Evolutionary conservation across 2,329 filamentous ascomycete genomes (phyloP).

Genomic region (Arthrobotrys iridis): DNA sequence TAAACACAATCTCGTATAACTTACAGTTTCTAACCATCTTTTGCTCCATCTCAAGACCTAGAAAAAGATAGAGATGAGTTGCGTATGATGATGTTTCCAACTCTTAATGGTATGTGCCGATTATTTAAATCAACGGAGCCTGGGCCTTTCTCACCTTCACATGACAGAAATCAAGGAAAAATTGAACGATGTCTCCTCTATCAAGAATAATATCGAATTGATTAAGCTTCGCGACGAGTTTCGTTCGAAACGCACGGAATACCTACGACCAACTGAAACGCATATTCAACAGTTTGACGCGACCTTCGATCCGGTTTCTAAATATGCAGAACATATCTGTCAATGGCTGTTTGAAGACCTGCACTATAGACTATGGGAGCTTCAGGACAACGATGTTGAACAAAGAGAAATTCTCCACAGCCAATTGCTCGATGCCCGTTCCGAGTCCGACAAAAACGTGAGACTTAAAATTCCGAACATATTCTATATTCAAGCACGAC

Average conservation of each 20-base stretch:
- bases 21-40: not conserved
- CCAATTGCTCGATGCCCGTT: not conserved
- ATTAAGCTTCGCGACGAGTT: slow-evolving; percentile 34
- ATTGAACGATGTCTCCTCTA: slow-evolving; percentile 28
- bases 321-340: slow-evolving; percentile 40
- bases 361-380: slow-evolving; percentile 40
- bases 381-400: slow-evolving; percentile 5
- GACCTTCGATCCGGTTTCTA: slow-evolving; percentile 33
- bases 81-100: slow-evolving; percentile 33
- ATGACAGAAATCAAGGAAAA: slow-evolving; percentile 10
- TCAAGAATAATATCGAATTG: slow-evolving; percentile 11
- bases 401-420: slow-evolving; percentile 17
- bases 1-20: not conserved
- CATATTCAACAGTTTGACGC: slow-evolving; percentile 31
- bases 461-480: slow-evolving; percentile 9
- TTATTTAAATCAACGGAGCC: not conserved
- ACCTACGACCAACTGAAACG: slow-evolving; percentile 27
- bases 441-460: not conserved
- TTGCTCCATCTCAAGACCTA: not conserved
- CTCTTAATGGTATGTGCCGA: slow-evolving; percentile 19
- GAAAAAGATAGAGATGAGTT: slow-evolving; percentile 37
- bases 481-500: slow-evolving; percentile 41
- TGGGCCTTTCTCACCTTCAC: not conserved
- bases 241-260: slow-evolving; percentile 12
- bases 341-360: slow-evolving; percentile 47